Conservation (phyloP, 2,329 filamentous ascomycete genomes). For the Pestalotiopsis sp. region DNA sequence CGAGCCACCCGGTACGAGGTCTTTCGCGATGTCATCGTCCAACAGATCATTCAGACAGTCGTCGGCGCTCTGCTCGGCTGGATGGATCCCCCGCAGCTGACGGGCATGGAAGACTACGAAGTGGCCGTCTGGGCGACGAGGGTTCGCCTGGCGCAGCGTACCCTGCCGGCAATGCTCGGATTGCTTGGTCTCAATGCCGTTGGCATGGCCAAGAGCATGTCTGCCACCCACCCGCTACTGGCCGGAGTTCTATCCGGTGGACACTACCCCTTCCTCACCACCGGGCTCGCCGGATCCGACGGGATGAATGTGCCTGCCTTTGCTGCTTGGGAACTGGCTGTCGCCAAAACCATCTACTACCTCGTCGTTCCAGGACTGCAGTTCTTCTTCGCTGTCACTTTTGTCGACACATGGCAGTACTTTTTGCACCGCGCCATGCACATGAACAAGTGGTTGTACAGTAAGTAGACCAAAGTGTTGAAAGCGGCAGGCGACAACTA, state of each 20-base stretch:
- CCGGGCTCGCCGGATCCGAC: slow-evolving; percentile 57
- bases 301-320: slow-evolving; percentile 68
- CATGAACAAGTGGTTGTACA: slow-evolving; percentile 95
- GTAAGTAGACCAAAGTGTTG: slow-evolving; percentile 53
- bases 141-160: slow-evolving; percentile 76
- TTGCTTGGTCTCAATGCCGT: slow-evolving; percentile 76
- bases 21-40: slow-evolving; percentile 85
- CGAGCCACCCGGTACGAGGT: slow-evolving; percentile 85
- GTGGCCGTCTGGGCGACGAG: slow-evolving; percentile 88
- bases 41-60: slow-evolving; percentile 85
- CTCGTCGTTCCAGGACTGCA: slow-evolving; percentile 76
- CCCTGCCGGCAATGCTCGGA: slow-evolving; percentile 72
- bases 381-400: slow-evolving; percentile 71
- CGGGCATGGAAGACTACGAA: slow-evolving; percentile 82
- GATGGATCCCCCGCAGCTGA: slow-evolving; percentile 74
- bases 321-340: slow-evolving; percentile 77
- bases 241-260: slow-evolving; percentile 80
- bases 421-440: slow-evolving; percentile 97
- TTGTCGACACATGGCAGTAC: slow-evolving; percentile 98
- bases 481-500: slow-evolving; percentile 3
- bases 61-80: slow-evolving; percentile 70
- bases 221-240: slow-evolving; percentile 71
- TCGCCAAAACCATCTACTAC: slow-evolving; percentile 82
- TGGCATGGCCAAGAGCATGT: slow-evolving; percentile 75
- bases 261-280: slow-evolving; percentile 72